Evolutionary conservation across 768 basidiomycete species (phyloP).

Genomic region (Leucocoprinus leucothites): DNA sequence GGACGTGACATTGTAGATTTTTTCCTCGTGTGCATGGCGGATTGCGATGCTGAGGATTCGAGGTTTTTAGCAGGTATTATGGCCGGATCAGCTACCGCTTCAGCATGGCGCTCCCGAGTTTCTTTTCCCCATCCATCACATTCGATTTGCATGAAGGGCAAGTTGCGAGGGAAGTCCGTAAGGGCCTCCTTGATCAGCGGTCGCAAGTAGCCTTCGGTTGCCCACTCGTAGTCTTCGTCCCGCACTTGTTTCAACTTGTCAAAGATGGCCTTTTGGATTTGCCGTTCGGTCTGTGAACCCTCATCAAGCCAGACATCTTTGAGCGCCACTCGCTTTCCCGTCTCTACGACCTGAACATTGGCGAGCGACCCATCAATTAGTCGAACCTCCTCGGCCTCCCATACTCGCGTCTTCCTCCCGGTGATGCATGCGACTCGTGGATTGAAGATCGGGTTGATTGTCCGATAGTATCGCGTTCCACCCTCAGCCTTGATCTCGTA

Average conservation of each 20-base stretch:
- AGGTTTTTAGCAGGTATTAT: too few species aligned
- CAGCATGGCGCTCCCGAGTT: too few species aligned
- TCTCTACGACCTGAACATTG: neutral
- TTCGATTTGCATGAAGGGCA: too few species aligned
- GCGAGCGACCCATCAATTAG: neutral
- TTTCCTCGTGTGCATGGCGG: too few species aligned
- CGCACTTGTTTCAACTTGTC: constrained; percentile 3
- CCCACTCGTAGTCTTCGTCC: neutral
- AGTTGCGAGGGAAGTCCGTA: too few species aligned
- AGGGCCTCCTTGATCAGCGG: too few species aligned
- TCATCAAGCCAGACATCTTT: constrained; percentile 20
- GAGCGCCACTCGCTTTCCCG: constrained; percentile 9
- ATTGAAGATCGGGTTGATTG: neutral
- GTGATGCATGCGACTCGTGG: constrained; percentile 4
- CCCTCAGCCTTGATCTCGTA: neutral
- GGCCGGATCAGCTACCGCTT: too few species aligned
- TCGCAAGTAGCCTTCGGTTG: neutral
- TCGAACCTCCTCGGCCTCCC: constrained; percentile 11
- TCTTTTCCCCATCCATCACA: too few species aligned
- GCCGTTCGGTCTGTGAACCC: constrained; percentile 9
- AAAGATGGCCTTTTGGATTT: constrained; percentile 16
- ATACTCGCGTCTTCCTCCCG: constrained; percentile 13
- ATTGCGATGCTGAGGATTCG: too few species aligned
- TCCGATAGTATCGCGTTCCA: neutral
- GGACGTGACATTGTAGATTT: too few species aligned